These are phyloP conservation scores for Yamadazyma friedrichii DNA, from an alignment of 1,139 yeast species.

Conservation along the genomic window DNA sequence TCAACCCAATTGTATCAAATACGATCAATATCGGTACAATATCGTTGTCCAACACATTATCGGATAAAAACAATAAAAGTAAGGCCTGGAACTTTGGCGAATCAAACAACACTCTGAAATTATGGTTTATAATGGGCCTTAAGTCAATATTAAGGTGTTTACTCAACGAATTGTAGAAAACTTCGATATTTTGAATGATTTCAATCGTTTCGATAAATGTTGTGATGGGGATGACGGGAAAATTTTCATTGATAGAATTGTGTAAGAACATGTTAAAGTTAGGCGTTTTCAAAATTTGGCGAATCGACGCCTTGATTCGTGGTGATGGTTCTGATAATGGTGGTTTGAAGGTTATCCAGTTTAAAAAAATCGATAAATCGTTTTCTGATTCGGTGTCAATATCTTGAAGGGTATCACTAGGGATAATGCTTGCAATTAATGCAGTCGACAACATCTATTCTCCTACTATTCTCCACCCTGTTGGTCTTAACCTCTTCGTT, in stretches of 20 bases:
- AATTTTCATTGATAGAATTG: conserved; percentile 27
- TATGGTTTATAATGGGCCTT: conserved; percentile 12
- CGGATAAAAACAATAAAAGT: conserved; percentile 13
- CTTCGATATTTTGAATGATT: conserved; percentile 14
- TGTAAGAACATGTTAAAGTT: conserved; percentile 30
- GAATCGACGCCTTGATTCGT: conserved; percentile 37
- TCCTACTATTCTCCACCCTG: not conserved
- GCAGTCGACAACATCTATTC: conserved; percentile 5
- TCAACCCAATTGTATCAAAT: conserved; percentile 16
- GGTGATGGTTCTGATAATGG: conserved; percentile 30
- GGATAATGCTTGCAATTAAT: conserved; percentile 10
- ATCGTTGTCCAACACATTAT: conserved; percentile 8
- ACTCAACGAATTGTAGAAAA: conserved; percentile 15
- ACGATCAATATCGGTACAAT: conserved; percentile 2
- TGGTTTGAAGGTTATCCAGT: conserved; percentile 32
- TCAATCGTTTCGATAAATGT: conserved; percentile 14
- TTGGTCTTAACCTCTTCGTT: too few relatives aligned
- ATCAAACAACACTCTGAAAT: conserved; percentile 10
- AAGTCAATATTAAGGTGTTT: conserved; percentile 9
- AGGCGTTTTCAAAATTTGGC: conserved; percentile 34
- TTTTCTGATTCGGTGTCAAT: conserved; percentile 33
- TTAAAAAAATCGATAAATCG: conserved; percentile 37
- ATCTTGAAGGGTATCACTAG: conserved; percentile 9
- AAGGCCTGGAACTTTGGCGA: conserved; percentile 8
- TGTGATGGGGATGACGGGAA: conserved; percentile 4